Evolutionary conservation across 2,329 filamentous ascomycete species (phyloP).

Genomic region (Aphanoascus verrucosus): DNA sequence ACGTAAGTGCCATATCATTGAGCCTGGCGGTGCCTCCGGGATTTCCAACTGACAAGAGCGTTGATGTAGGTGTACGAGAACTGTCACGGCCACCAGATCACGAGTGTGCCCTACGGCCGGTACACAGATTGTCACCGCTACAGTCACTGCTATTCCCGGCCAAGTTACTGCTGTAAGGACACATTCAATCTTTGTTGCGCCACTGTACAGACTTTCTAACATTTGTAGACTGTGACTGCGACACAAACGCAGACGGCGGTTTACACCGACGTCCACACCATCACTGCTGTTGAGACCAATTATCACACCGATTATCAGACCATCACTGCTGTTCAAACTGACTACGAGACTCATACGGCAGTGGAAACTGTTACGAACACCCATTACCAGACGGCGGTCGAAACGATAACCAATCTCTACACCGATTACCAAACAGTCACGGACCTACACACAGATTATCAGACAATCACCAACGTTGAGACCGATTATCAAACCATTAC

Average conservation of each 20-base stretch:
- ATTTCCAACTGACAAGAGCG: neutral
- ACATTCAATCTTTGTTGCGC: neutral
- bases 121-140: neutral
- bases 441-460: too few species aligned
- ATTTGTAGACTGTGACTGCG: neutral
- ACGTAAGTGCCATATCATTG: neutral
- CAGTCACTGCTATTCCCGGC: neutral
- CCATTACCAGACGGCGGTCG: neutral
- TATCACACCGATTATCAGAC: neutral
- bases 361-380: neutral
- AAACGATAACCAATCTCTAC: neutral
- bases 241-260: neutral
- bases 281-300: neutral
- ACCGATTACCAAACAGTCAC: too few species aligned
- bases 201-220: neutral
- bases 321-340: neutral
- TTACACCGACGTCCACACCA: neutral
- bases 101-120: neutral
- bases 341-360: neutral
- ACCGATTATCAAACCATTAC: neutral
- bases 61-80: neutral
- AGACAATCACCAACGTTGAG: neutral
- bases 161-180: slow-evolving; percentile 1
- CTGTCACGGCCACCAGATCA: neutral
- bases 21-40: neutral